Percentiles rank a stretch among this genome's conserved stretches.
These are phyloP conservation scores for Backusella australiensis DNA, from an alignment of 192 early-diverging fungal genomes.

Conservation along the genomic window DNA sequence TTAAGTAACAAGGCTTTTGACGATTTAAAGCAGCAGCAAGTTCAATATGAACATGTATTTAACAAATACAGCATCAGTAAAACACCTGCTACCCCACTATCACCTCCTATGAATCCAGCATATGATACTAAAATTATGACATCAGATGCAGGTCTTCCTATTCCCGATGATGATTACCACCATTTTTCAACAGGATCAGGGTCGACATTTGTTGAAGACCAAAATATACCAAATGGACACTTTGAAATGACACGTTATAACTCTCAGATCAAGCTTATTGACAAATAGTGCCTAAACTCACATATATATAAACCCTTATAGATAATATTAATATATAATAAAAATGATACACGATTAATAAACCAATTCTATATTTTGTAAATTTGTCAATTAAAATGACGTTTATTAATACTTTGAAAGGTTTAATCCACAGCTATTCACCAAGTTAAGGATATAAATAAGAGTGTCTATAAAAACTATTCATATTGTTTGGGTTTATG, in stretches of 20 bases:
- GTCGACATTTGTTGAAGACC: neutral
- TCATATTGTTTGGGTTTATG: too few relatives aligned
- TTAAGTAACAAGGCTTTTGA: conserved; percentile 10
- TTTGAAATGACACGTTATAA: neutral
- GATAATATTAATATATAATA: neutral
- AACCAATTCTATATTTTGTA: neutral
- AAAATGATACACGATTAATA: neutral
- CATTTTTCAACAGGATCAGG: neutral
- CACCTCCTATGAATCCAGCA: neutral
- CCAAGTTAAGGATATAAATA: too few relatives aligned
- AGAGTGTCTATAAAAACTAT: too few relatives aligned
- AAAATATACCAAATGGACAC: neutral
- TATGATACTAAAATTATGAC: neutral
- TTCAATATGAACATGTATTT: neutral
- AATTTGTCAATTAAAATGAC: too few relatives aligned
- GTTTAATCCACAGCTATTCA: too few relatives aligned
- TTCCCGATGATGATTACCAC: neutral
- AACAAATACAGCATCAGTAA: neutral
- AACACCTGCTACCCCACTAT: neutral
- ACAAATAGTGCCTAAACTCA: neutral
- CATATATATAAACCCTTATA: neutral
- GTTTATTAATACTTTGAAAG: neutral
- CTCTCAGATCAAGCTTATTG: neutral
- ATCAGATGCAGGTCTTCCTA: neutral
- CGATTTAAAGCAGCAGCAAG: conserved; percentile 16